These are phyloP conservation scores for Chlamydomonas incerta DNA, from an alignment of 139 green algal genomes.

Conservation along the genomic window DNA sequence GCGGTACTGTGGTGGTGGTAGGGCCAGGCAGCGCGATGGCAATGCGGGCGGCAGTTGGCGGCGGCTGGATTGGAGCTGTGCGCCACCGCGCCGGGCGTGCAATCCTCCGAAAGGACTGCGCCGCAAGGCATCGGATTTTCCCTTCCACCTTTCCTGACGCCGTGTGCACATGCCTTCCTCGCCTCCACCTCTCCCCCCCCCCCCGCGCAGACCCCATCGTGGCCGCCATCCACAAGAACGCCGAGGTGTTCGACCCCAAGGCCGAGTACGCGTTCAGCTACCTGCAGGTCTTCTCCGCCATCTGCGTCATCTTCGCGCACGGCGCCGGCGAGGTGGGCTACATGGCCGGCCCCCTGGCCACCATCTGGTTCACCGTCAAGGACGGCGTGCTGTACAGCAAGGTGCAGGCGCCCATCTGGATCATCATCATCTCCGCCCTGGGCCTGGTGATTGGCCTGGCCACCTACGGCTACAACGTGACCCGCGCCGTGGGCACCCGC, in stretches of 20 bases:
- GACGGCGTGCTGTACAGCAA: conserved; percentile 44
- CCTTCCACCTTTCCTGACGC: too few relatives aligned
- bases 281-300: conserved; percentile 76
- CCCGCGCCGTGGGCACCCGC: conserved; percentile 63
- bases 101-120: too few relatives aligned
- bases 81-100: too few relatives aligned
- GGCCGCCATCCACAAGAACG: conserved; percentile 58
- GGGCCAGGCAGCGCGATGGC: too few relatives aligned
- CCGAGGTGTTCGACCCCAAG: conserved; percentile 69
- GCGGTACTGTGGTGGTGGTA: too few relatives aligned
- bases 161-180: too few relatives aligned
- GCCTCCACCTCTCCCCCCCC: too few relatives aligned
- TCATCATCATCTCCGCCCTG: conserved; percentile 61
- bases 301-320: conserved; percentile 69
- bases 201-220: conserved; percentile 48
- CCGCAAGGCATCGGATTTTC: too few relatives aligned
- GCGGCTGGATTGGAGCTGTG: too few relatives aligned
- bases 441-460: conserved; percentile 73
- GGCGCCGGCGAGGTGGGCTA: conserved; percentile 52
- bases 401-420: conserved; percentile 59
- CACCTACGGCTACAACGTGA: conserved; percentile 81
- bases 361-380: conserved; percentile 66
- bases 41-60: too few relatives aligned
- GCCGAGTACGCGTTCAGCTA: conserved; percentile 75
- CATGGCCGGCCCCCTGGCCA: conserved; percentile 63